A percentile compares a stretch with the other conserved stretches of the same genome.
These are phyloP conservation scores for Eruca vesicaria DNA, from an alignment of 441 rosid genomes.

Conservation along the genomic window DNA sequence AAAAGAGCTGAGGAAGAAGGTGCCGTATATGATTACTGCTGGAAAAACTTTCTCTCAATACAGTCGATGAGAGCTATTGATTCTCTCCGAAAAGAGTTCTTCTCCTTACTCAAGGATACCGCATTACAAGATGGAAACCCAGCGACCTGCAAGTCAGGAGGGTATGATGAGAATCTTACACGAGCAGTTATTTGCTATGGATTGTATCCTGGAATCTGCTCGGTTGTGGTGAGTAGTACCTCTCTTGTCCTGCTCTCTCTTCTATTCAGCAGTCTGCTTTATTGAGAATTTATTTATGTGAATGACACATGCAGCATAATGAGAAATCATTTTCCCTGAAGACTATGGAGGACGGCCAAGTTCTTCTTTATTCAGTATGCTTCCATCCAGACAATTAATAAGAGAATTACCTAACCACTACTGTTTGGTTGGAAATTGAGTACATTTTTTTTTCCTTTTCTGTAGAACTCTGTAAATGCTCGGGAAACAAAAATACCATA, in stretches of 20 bases:
- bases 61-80: constrained; percentile 91
- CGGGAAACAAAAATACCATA: constrained; percentile 72
- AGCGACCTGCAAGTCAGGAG: constrained; percentile 50
- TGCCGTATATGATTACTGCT: constrained; percentile 81
- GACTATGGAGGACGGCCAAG: constrained; percentile 96
- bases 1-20: constrained; percentile 66
- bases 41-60: constrained; percentile 80
- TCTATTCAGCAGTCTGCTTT: constrained; percentile 5
- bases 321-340: constrained; percentile 77
- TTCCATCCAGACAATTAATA: constrained; percentile 1
- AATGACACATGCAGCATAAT: constrained; percentile 54
- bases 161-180: constrained; percentile 54
- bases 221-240: constrained; percentile 78
- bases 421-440: constrained; percentile 16
- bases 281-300: background rate
- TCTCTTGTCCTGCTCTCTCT: constrained; percentile 2
- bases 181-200: constrained; percentile 89
- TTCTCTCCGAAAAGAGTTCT: constrained; percentile 79
- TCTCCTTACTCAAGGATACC: constrained; percentile 71
- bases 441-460: background rate
- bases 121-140: constrained; percentile 66
- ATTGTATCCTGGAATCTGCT: constrained; percentile 81
- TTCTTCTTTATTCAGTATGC: constrained; percentile 77
- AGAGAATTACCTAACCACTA: background rate
- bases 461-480: constrained; percentile 85